These are phyloP conservation scores for Brassica hybrid DNA, from an alignment of 441 rosid genomes.

Conservation along the genomic window DNA sequence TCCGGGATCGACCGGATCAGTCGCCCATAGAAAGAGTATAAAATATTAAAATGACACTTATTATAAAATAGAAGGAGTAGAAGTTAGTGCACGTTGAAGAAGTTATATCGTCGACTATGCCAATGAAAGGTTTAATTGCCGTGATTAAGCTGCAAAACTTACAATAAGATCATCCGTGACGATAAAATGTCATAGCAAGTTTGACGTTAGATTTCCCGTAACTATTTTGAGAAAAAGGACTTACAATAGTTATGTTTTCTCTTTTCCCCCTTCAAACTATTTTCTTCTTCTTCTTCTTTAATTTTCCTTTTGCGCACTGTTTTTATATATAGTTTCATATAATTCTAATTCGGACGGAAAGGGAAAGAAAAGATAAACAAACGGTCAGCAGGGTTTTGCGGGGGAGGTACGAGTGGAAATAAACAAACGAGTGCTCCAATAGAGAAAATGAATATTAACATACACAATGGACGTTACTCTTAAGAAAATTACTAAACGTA, in stretches of 20 bases:
- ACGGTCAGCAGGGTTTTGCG: constrained; percentile 41
- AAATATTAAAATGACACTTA: too few species aligned
- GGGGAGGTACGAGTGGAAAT: constrained; percentile 44
- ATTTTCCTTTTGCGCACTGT: background rate
- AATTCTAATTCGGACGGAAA: constrained; percentile 13
- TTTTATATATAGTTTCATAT: constrained; percentile 8
- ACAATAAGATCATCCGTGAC: constrained; percentile 37
- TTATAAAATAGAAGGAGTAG: too few species aligned
- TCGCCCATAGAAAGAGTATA: too few species aligned
- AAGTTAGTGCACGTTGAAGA: too few species aligned
- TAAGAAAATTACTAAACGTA: too few species aligned
- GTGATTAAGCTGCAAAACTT: constrained; percentile 36
- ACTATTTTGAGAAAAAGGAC: background rate
- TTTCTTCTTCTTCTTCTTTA: background rate
- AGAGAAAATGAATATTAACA: background rate
- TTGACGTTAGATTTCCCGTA: constrained; percentile 7
- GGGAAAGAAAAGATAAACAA: constrained; percentile 16
- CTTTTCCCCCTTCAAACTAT: too few species aligned
- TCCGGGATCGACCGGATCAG: too few species aligned
- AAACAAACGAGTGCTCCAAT: too few species aligned
- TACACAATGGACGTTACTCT: constrained; percentile 10
- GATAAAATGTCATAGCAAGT: constrained; percentile 40
- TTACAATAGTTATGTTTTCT: background rate
- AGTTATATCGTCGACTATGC: background rate
- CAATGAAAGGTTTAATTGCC: constrained; percentile 42